Evolutionary conservation across 805 yeast species (phyloP), one percentile per base, ranked within the genome.

Genomic region (Zygotorulaspora sp.): DNA sequence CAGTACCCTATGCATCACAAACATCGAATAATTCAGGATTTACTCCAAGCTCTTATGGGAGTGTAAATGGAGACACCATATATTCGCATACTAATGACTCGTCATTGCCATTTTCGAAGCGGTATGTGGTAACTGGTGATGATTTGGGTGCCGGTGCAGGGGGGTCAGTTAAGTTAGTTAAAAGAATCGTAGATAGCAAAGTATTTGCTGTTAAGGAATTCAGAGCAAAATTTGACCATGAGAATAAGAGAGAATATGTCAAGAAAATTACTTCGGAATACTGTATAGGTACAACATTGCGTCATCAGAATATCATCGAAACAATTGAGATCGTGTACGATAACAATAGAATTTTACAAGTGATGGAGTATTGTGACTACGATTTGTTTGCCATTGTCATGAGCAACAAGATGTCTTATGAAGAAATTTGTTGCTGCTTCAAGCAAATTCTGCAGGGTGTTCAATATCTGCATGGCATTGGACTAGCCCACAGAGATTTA

Each of bases 131-230:
- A 57, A 79, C 83, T 38, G 95, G 95, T 36, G 90, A 87, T 45
- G 83, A 77, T 41, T 70, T 89, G 32, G 97, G 96, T 38, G 92
- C 92, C 14, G 97, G 97, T 37, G 96, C 96, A 2, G 97, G 97
- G 34, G 97, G 97, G 3, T 74, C 82, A 11, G 97, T 89, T 22
- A 78, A 79, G 52, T 68, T 88, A 33, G 81, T 86, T 31, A 79
- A 71, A 36, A 66, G 95, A 49, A 62, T 74, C 3, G 62, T 74
- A 2, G 96, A 88, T 62, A 65, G 68, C 20, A 74, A 78, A 51
- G 74, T 84, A 2, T 88, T 86, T 68, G 97, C 97, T 0, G 96
- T 89, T 16, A 89, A 89, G 61, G 96, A 89, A 62, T 89, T 88
- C 58, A 74, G 96, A 47, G 75, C 85, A 12, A 78, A 81, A 55